phyloP scores from a whole-genome alignment of 2,329 filamentous ascomycete genomes.

The Tolypocladium endophyticum region DNA sequence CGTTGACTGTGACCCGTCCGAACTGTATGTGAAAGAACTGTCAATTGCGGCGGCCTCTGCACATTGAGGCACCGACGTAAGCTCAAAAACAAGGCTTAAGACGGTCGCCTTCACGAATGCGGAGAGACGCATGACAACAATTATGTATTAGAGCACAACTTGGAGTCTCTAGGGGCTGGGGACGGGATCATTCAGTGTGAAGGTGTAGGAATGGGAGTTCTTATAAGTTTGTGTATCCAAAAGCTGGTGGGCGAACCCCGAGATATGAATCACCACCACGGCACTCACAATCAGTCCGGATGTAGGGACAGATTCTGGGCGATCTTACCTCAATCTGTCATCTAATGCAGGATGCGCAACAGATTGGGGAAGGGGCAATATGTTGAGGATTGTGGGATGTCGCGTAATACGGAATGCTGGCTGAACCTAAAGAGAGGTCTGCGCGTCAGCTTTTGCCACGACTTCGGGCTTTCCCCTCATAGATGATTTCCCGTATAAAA shows the following conservation, averaged over 20 bases:
- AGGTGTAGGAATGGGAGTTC: not conserved
- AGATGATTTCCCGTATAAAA: not conserved
- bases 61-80: not conserved
- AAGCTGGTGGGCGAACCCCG: not conserved
- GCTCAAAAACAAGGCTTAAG: not conserved
- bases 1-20: conserved; percentile 10
- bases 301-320: not conserved
- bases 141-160: not conserved
- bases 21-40: not conserved
- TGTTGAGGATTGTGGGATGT: not conserved
- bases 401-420: not conserved
- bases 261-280: not conserved
- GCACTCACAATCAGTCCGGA: not conserved
- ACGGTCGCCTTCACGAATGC: not conserved
- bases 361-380: not conserved
- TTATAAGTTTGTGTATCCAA: not conserved
- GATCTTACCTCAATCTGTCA: not conserved
- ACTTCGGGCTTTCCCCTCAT: too few species aligned
- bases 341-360: not conserved
- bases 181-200: not conserved
- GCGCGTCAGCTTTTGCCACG: not conserved
- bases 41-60: not conserved
- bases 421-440: not conserved
- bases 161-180: fast-evolving
- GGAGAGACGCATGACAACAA: not conserved